phyloP scores from a whole-genome alignment of 2,329 filamentous ascomycete species.

The Hymenoscyphus fructigenus region DNA sequence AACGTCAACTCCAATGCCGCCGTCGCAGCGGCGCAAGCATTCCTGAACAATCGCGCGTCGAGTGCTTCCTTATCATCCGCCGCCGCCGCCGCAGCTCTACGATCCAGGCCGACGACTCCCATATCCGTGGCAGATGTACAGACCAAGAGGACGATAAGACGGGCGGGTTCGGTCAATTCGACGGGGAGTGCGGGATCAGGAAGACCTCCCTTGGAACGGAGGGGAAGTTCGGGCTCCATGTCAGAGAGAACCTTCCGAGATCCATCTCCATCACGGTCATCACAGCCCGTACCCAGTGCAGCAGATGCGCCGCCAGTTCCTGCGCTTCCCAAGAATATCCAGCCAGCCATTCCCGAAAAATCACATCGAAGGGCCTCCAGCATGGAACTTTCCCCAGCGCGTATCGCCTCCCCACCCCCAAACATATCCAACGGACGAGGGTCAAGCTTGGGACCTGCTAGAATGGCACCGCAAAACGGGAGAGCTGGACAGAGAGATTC shows the following conservation, averaged over 20 bases:
- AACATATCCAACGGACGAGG: slow-evolving; percentile 32
- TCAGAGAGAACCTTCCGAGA: slow-evolving; percentile 83
- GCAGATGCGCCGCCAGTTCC: slow-evolving; percentile 72
- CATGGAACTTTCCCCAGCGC: slow-evolving; percentile 38
- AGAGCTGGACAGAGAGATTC: slow-evolving; percentile 29
- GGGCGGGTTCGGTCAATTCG: slow-evolving; percentile 71
- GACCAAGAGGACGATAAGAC: slow-evolving; percentile 79
- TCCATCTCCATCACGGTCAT: slow-evolving; percentile 58
- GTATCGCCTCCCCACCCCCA: slow-evolving; percentile 35
- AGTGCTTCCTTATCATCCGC: slow-evolving; percentile 73
- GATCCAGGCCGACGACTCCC: slow-evolving; percentile 73
- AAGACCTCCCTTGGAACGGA: slow-evolving; percentile 55
- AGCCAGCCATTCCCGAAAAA: slow-evolving; percentile 26
- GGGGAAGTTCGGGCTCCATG: slow-evolving; percentile 78
- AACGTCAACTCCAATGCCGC: slow-evolving; percentile 72
- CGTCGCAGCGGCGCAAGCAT: slow-evolving; percentile 78
- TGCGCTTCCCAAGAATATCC: slow-evolving; percentile 58
- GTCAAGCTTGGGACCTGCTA: slow-evolving; percentile 32
- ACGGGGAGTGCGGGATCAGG: slow-evolving; percentile 48
- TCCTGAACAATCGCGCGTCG: slow-evolving; percentile 65
- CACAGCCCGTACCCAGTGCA: slow-evolving; percentile 39
- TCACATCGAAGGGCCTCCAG: slow-evolving; percentile 37
- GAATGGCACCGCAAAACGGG: slow-evolving; percentile 19
- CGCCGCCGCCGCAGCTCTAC: slow-evolving; percentile 82
- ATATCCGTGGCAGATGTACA: slow-evolving; percentile 79